phyloP scores from a whole-genome alignment of 2,329 filamentous ascomycete species.

The Aquanectria penicillioides region DNA sequence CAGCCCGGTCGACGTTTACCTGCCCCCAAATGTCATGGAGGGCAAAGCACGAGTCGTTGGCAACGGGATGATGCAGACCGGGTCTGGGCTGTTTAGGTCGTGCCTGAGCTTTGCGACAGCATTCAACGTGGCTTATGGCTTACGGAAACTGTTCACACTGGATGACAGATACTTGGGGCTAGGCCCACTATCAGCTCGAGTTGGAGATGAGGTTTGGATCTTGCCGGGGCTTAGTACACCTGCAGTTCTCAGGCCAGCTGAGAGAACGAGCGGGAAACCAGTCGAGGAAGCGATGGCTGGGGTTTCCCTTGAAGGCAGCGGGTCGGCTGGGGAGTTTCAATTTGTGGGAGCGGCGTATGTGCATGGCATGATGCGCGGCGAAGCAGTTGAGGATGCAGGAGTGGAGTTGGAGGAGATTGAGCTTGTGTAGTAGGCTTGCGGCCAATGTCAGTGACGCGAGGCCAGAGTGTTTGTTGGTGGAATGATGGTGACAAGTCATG shows the following conservation, averaged over 20 bases:
- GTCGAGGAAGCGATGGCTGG: not conserved
- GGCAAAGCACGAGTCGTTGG: slow-evolving; percentile 33
- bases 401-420: slow-evolving; percentile 20
- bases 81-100: slow-evolving; percentile 26
- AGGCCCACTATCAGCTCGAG: slow-evolving; percentile 24
- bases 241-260: slow-evolving; percentile 25
- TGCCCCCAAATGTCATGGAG: slow-evolving; percentile 26
- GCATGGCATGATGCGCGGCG: slow-evolving; percentile 36
- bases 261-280: not conserved
- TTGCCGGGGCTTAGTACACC: slow-evolving; percentile 34
- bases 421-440: slow-evolving; percentile 13
- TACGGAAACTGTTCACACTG: slow-evolving; percentile 35
- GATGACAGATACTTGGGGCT: slow-evolving; percentile 30
- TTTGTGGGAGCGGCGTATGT: slow-evolving; percentile 35
- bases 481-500: not conserved
- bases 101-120: slow-evolving; percentile 33
- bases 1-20: slow-evolving; percentile 29
- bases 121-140: slow-evolving; percentile 32
- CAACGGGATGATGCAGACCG: slow-evolving; percentile 22
- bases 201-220: slow-evolving; percentile 38
- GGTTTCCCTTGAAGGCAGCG: not conserved
- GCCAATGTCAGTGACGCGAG: no score
- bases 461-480: no score
- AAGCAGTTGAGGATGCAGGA: slow-evolving; percentile 15
- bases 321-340: slow-evolving; percentile 7